phyloP scores from a whole-genome alignment of 352 stramenopile species.

The Pseudoperonospora humuli region DNA sequence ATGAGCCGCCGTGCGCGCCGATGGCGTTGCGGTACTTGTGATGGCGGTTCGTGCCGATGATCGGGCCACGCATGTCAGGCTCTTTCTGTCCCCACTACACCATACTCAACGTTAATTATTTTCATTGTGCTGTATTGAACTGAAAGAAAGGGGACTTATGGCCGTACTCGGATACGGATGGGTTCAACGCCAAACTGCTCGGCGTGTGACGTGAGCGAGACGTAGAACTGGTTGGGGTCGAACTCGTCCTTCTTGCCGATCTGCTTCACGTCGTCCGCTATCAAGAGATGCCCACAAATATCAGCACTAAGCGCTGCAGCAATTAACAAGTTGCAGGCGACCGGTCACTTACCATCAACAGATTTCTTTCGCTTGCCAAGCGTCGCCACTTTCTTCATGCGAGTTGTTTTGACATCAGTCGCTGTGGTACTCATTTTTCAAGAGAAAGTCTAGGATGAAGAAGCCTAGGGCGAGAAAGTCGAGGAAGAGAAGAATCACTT shows the following conservation, averaged over 20 bases:
- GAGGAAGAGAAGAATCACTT: slow-evolving; percentile 16
- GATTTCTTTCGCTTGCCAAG: slow-evolving; percentile 87
- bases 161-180: slow-evolving; percentile 71
- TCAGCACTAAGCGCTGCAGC: background rate
- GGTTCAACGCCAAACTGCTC: slow-evolving; percentile 83
- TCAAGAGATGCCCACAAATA: background rate
- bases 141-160: no score
- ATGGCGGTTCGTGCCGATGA: slow-evolving; percentile 95
- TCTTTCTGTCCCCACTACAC: slow-evolving; percentile 89
- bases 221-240: slow-evolving; percentile 81
- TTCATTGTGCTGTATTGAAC: background rate
- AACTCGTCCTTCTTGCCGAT: slow-evolving; percentile 84
- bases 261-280: slow-evolving; percentile 73
- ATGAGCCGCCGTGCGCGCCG: slow-evolving; percentile 95
- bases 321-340: background rate
- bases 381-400: slow-evolving; percentile 77
- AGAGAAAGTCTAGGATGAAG: background rate
- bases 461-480: background rate
- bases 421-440: slow-evolving; percentile 12
- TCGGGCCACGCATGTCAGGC: slow-evolving; percentile 85
- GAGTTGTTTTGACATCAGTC: slow-evolving; percentile 12
- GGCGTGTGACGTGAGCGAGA: slow-evolving; percentile 81
- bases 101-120: background rate
- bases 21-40: slow-evolving; percentile 97
- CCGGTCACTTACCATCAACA: slow-evolving; percentile 50